Evolutionary conservation across 2,329 filamentous ascomycete genomes (phyloP), one percentile per base, ranked within the genome.

Genomic region (Cadophora sp.): DNA sequence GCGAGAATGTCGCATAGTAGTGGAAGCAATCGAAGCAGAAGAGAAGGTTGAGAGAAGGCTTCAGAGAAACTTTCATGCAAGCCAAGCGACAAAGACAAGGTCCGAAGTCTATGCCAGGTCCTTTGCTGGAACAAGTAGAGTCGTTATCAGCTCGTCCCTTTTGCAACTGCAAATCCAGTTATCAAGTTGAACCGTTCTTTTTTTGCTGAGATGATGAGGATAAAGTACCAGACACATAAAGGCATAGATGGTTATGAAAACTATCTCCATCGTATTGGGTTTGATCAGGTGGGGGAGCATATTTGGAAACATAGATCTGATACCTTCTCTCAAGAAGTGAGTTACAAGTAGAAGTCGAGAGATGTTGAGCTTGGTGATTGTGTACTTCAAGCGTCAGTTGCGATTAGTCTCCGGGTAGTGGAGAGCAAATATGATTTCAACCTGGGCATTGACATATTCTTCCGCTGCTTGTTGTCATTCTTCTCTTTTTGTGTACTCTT

Each of bases 11-110:
- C 5, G 4, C 22, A 13, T 16, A n/a, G n/a, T 18, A 18, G 16
- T 45, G 16, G 43, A 45, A 18, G 6, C 1, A 13, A 45, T n/a
- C 5, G 56, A 59, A 47, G 39, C 22, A 22, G 9, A 14, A 47
- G 24, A 33, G 41, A 47, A 47, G 24, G 58, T 20, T 59, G 22
- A 59, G n/a, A 36, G 51, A 55, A 55, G 51, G 16, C 33, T 56
- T 41, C 18, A 39, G 20, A 56, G 30, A 22, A 39, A 36, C 30
- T 56, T 56, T 24, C 53, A 39, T 24, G 53, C 30, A 56, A 39
- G 53, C 53, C 30, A 56, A 56, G 53, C 33, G 22, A 22, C 30
- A 8, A 56, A 13, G 53, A 56, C 16, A n/a, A 51, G 47, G 47
- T 20, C 47, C n/a, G 22, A 50, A 50, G 47, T 24, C 14, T 11